Percentiles rank a stretch among this genome's conserved stretches.
phyloP scores from a whole-genome alignment of 176 grass and related monocot genomes.

The Leersia perrieri region DNA sequence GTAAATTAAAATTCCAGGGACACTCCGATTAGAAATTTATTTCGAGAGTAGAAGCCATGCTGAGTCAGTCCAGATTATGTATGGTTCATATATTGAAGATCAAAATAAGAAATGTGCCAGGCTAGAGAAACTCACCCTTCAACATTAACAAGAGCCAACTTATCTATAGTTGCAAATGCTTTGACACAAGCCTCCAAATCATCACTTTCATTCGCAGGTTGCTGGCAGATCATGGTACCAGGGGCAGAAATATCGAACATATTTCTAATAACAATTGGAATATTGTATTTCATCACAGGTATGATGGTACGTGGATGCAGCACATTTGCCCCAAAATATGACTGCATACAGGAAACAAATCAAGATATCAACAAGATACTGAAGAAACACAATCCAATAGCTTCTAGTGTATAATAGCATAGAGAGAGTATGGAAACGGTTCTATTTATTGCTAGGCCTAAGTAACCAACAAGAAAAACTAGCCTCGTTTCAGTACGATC shows the following conservation, averaged over 20 bases:
- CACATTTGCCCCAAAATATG: constrained; percentile 90
- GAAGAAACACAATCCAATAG: background rate
- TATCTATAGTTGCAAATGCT: constrained; percentile 88
- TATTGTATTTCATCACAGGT: constrained; percentile 78
- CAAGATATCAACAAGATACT: constrained; percentile 6
- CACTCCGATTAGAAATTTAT: background rate
- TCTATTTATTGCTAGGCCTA: background rate
- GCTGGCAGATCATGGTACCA: constrained; percentile 80
- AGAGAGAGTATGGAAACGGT: background rate
- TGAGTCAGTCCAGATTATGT: background rate
- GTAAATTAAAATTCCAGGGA: background rate
- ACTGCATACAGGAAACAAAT: constrained; percentile 44
- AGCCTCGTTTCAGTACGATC: background rate
- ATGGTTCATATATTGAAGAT: background rate
- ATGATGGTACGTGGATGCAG: constrained; percentile 88
- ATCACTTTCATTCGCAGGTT: constrained; percentile 48
- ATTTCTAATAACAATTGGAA: constrained; percentile 79
- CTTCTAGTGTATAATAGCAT: background rate
- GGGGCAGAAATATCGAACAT: constrained; percentile 75
- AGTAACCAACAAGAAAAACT: background rate
- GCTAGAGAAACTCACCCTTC: constrained; percentile 58
- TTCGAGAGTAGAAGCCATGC: background rate
- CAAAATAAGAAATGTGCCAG: constrained; percentile 8
- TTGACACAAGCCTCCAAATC: constrained; percentile 68
- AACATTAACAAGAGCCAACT: constrained; percentile 75